Base-by-base conservation (phyloP, 805 yeast species). In the Metschnikowia henanensis region DNA sequence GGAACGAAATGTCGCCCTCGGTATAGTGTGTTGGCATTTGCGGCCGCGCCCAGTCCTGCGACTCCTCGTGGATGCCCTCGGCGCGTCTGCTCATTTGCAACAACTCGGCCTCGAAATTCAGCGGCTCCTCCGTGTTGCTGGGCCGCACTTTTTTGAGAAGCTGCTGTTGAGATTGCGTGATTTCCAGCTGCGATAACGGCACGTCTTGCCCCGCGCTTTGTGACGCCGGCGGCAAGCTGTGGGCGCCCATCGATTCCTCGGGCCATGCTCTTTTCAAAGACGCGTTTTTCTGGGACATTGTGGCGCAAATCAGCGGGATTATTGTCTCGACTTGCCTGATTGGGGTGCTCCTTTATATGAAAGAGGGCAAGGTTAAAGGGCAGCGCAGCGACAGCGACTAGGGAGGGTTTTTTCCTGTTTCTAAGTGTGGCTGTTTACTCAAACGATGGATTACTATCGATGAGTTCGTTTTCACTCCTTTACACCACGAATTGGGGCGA, bases 1-100 rank as follows among this genome's bases (percentile, higher is more conserved):
- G 98, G 61, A 91, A 91, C 1, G 77, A 73, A 21, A 86, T 73
- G 55, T 84, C 90, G 30, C 62, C 59, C 1, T 61, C 60, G 1
- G 57, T 54, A 2, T 84, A 75, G 41, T 76, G 68, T 1, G 41
- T 31, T 2, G 84, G 79, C 5, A 80, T 55, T 0, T 76, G 70
- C 0, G 94, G 86, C 50, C 92, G 75, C 47, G 77, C 73, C 70
- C 77, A 72, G 12, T 36, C 42, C 41, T 72, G 77, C 30, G 61
- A 65, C 44, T 70, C 74, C 39, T 63, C 70, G 23, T 57, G 57
- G 5, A 58, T 42, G 2, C 55, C 57, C 15, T 49, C 50, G 8
- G 61, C 57, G 16, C 31, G 26, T 19, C 35, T 47, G 31, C 56
- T 51, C 57, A 53, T 53, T 10, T 47, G 50, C 33, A 51, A 40